Evolutionary conservation across 2,329 filamentous ascomycete genomes (phyloP).

Genomic region (Scytalidium lignicola): DNA sequence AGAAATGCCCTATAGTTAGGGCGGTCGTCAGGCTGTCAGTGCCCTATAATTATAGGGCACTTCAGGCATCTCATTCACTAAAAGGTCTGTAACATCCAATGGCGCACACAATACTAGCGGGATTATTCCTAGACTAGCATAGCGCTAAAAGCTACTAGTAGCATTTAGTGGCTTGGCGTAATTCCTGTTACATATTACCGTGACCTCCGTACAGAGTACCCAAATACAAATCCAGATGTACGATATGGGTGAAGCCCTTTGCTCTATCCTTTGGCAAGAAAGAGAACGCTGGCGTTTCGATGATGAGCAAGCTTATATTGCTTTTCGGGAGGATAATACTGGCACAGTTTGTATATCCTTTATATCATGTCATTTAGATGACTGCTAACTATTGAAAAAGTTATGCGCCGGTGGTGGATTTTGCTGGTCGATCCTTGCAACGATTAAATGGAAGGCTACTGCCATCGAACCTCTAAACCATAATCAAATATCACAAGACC

Average conservation of each 20-base stretch:
- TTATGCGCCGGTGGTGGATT: not conserved
- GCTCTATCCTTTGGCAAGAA: not conserved
- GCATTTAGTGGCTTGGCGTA: no score
- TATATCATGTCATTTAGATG: not conserved
- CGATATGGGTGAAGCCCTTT: not conserved
- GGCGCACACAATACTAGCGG: no score
- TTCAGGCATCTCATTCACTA: no score
- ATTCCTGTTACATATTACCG: no score
- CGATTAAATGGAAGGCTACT: slow-evolving; percentile 12
- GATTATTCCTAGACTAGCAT: no score
- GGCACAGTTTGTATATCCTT: not conserved
- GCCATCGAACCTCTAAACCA: not conserved
- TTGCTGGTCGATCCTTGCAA: slow-evolving; percentile 5
- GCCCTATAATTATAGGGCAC: no score
- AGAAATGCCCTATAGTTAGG: no score
- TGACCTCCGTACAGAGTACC: no score
- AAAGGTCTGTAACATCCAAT: no score
- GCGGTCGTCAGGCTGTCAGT: no score
- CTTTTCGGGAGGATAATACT: not conserved
- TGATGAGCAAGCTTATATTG: not conserved
- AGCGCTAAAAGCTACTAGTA: no score
- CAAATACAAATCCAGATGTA: no score
- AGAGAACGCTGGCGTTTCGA: not conserved
- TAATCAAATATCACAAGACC: not conserved
- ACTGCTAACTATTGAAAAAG: not conserved